Percentiles rank a stretch among this genome's conserved stretches.
Conservation (phyloP, 2,329 filamentous ascomycete species). For the Erysiphe pulchra region DNA sequence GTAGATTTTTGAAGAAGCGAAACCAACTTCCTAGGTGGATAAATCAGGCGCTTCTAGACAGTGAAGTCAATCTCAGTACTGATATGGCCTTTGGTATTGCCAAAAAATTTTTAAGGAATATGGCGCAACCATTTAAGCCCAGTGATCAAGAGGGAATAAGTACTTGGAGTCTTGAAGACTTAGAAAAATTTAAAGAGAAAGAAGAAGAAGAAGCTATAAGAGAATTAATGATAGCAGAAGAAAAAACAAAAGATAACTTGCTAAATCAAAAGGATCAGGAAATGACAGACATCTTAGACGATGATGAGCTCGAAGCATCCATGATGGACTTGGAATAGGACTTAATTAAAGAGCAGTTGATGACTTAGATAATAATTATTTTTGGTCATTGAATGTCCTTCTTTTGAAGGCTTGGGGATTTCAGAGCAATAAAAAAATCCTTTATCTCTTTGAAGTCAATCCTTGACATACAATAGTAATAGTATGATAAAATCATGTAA, state of each 20-base stretch:
- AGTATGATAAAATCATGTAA: too few species aligned
- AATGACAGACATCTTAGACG: conserved; percentile 9
- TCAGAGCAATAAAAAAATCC: too few species aligned
- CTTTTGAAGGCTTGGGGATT: too few species aligned
- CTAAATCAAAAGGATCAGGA: conserved; percentile 3
- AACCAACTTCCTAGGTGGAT: conserved; percentile 92
- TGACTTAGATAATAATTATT: background rate
- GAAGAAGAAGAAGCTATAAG: conserved; percentile 40
- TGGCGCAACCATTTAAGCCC: conserved; percentile 71
- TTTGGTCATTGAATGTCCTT: too few species aligned
- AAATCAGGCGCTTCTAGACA: conserved; percentile 59
- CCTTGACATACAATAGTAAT: too few species aligned
- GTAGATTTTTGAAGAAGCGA: conserved; percentile 78
- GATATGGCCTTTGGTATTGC: conserved; percentile 84
- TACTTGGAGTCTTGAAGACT: conserved; percentile 64
- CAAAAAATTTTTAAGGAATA: conserved; percentile 67
- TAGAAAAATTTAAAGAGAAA: conserved; percentile 55
- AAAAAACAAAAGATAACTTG: background rate
- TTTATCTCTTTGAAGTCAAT: too few species aligned
- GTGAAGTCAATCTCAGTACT: conserved; percentile 72
- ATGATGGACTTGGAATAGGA: conserved; percentile 19
- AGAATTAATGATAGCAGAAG: conserved; percentile 24
- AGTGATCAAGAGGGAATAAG: conserved; percentile 79
- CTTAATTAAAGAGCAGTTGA: background rate
- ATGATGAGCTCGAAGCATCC: conserved; percentile 20